These are phyloP conservation scores for Aspergillus sp. DNA, from an alignment of 2,329 filamentous ascomycete species.

Conservation along the genomic window DNA sequence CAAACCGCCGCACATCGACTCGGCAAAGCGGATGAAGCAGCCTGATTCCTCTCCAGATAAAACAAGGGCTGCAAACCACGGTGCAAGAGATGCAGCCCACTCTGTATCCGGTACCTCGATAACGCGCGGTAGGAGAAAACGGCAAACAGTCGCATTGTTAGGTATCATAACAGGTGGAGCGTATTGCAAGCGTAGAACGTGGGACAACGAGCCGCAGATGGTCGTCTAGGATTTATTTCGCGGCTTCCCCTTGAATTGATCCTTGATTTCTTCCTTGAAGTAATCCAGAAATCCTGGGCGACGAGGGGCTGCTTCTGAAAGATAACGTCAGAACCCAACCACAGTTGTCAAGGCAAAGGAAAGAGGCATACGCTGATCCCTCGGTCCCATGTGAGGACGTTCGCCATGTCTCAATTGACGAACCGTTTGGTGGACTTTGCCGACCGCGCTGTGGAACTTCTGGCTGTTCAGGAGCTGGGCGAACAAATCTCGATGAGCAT, in stretches of 20 bases:
- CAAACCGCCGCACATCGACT: conserved; percentile 5
- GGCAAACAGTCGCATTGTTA: conserved; percentile 3
- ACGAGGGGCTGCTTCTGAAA: conserved; percentile 15
- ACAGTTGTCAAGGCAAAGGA: conserved; percentile 2
- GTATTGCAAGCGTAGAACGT: background rate
- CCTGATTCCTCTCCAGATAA: conserved; percentile 14
- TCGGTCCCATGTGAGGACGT: conserved; percentile 34
- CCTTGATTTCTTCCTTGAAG: conserved; percentile 36
- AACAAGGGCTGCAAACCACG: conserved; percentile 16
- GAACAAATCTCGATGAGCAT: conserved; percentile 1
- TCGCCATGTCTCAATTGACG: conserved; percentile 34
- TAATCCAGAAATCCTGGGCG: conserved; percentile 23
- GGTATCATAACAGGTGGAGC: conserved; percentile 11
- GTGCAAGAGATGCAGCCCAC: conserved; percentile 13
- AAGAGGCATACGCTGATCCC: conserved; percentile 21
- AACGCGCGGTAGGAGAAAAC: background rate
- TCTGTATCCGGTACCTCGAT: conserved; percentile 11
- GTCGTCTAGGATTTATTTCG: conserved; percentile 18
- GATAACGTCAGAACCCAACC: conserved; percentile 3
- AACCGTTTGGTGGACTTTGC: conserved; percentile 33
- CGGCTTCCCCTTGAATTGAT: conserved; percentile 31
- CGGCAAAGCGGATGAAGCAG: conserved; percentile 13
- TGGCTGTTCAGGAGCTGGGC: conserved; percentile 37
- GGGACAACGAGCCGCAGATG: background rate
- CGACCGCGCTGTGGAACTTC: conserved; percentile 35